These are phyloP conservation scores for Citrullus mucosospermus DNA, from an alignment of 306 rosid genomes.

Conservation along the genomic window DNA sequence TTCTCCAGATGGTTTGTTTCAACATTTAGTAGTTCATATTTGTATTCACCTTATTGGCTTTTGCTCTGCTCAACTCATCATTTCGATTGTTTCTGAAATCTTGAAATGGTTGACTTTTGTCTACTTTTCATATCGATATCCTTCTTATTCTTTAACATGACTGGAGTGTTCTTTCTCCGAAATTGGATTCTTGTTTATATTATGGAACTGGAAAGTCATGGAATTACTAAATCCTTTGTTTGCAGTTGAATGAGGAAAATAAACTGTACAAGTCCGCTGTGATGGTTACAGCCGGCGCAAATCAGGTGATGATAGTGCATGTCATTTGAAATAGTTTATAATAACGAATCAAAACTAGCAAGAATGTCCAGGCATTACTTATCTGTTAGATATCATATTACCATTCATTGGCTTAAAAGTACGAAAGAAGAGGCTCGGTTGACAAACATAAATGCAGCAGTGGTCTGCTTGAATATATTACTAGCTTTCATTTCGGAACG, in stretches of 20 bases:
- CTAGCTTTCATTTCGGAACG: not conserved
- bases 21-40: not conserved
- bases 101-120: not conserved
- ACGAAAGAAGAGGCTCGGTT: not conserved
- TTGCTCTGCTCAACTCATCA: not conserved
- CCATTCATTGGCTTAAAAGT: not conserved
- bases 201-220: not conserved
- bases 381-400: not conserved
- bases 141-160: not conserved
- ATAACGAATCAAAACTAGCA: not conserved
- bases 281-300: slow-evolving; percentile 98
- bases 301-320: slow-evolving; percentile 60
- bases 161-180: not conserved
- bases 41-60: not conserved
- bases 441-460: not conserved
- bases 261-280: slow-evolving; percentile 75
- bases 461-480: not conserved
- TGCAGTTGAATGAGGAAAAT: slow-evolving; percentile 67
- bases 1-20: not conserved
- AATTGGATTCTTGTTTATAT: not conserved
- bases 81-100: not conserved
- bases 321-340: not conserved
- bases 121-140: not conserved
- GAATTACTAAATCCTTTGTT: slow-evolving; percentile 4
- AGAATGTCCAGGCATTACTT: not conserved